Evolutionary conservation across 2,329 filamentous ascomycete genomes (phyloP), one percentile per base, ranked within the genome.

Genomic region (Colletotrichum tabaci): DNA sequence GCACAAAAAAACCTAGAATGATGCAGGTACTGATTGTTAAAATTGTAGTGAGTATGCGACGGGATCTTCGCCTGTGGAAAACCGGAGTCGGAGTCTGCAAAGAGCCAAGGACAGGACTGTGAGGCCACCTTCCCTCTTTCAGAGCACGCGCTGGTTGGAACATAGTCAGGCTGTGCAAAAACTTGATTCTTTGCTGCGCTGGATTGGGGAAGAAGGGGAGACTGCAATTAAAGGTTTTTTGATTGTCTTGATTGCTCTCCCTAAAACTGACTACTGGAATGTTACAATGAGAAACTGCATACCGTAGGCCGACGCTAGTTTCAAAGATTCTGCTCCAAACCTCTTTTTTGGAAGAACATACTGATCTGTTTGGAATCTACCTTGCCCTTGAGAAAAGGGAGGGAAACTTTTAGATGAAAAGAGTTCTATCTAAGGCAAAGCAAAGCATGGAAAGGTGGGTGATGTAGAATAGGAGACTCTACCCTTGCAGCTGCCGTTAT

Each of bases 371-470:
- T 38, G 35, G 35, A 10, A 38, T 10, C 8, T 3, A 38, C 35
- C 35, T 38, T 38, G 35, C 35, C 35, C 35, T 38, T 38, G 35
- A 30, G 2, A 35, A 38, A 38, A 38, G 35, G 35, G 9, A 38
- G 35, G 8, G 9, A 38, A 38, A 38, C 35, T 38, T 9, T 38
- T 38, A 9, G 35, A 10, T 35, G 30, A 7, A 10, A 9, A 8
- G 9, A 10, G 2, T 35, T 38, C 35, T 38, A 38, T 21, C n/a
- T 21, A 16, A n/a, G 63, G 40, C n/a, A 40, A 67, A 49, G 64
- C 26, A 61, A 52, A 67, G 23, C n/a, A 62, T 50, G 44, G 42
- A 49, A 46, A 23, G n/a, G 30, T 40, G 30, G 63, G 42, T 62
- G 67, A 71, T 71, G 58, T 35, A 30, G 35, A 61, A 66, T 30